Evolutionary conservation across 1,284 basidiomycete genomes (phyloP).

Genomic region (Irpex lacteus): DNA sequence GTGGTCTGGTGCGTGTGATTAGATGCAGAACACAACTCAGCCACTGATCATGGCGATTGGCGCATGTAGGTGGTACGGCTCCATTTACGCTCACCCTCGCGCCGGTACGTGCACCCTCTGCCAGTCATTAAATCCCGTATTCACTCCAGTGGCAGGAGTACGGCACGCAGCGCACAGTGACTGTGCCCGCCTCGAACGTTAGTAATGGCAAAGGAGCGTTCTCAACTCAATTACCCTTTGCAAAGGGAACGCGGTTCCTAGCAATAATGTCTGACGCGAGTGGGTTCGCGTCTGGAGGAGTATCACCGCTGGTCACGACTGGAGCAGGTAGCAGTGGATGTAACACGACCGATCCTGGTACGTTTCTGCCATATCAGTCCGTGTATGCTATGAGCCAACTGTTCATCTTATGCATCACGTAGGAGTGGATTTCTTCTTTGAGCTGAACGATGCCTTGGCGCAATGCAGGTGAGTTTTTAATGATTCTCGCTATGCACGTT

Average conservation of each 20-base stretch:
- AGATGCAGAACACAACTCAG: neutral
- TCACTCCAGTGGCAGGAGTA: slow-evolving; percentile 37
- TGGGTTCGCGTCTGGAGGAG: slow-evolving; percentile 66
- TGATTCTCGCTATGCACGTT: neutral
- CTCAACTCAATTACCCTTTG: slow-evolving; percentile 42
- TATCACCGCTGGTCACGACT: slow-evolving; percentile 48
- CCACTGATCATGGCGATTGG: slow-evolving; percentile 2
- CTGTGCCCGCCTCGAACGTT: slow-evolving; percentile 55
- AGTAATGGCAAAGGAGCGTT: slow-evolving; percentile 54
- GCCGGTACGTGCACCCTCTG: slow-evolving; percentile 47
- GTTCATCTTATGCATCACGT: neutral
- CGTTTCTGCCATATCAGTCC: slow-evolving; percentile 16
- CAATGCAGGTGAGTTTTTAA: slow-evolving; percentile 56
- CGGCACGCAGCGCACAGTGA: slow-evolving; percentile 49
- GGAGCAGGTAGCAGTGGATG: slow-evolving; percentile 47
- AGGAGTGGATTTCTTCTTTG: slow-evolving; percentile 47
- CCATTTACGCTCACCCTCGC: slow-evolving; percentile 59
- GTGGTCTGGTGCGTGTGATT: slow-evolving; percentile 55
- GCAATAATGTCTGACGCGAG: slow-evolving; percentile 70
- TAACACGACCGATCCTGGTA: slow-evolving; percentile 45
- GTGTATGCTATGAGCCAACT: slow-evolving; percentile 8
- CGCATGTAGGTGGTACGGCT: slow-evolving; percentile 50
- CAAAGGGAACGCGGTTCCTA: slow-evolving; percentile 41
- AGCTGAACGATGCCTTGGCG: slow-evolving; percentile 48
- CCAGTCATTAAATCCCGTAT: neutral